Conservation (phyloP, 2,329 filamentous ascomycete species). For the Botrytis fragariae region DNA sequence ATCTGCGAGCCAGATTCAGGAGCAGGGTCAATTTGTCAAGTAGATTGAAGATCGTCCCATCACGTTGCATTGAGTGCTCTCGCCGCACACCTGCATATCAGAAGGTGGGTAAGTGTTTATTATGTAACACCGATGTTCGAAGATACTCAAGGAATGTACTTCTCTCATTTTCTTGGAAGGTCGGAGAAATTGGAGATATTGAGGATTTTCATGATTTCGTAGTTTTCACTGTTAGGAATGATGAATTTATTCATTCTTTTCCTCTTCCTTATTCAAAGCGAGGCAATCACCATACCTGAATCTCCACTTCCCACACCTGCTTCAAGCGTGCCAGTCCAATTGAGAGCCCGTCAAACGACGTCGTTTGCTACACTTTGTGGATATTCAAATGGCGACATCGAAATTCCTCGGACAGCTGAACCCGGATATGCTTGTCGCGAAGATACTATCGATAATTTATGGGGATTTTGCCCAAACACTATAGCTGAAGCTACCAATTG, state of each 20-base stretch:
- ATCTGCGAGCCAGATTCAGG: not conserved
- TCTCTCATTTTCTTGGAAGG: not conserved
- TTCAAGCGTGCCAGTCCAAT: not conserved
- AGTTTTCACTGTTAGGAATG: not conserved
- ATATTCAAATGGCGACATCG: not conserved
- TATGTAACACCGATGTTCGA: not conserved
- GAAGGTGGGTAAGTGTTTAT: not conserved
- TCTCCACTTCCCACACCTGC: not conserved
- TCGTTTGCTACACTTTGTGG: not conserved
- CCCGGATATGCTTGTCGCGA: not conserved
- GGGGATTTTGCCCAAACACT: constrained; percentile 1
- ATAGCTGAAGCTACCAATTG: not conserved
- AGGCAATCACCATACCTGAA: not conserved
- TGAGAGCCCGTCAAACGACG: not conserved
- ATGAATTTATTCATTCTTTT: not conserved
- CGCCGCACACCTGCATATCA: not conserved
- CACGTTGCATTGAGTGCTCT: not conserved
- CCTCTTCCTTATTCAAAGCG: not conserved
- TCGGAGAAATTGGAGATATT: not conserved
- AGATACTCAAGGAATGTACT: not conserved
- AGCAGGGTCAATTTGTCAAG: not conserved
- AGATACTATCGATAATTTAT: not conserved
- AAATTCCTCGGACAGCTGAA: not conserved
- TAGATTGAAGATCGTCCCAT: not conserved
- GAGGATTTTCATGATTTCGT: not conserved